phyloP scores from a whole-genome alignment of 805 yeast species.

The Clavispora carvajalis region DNA sequence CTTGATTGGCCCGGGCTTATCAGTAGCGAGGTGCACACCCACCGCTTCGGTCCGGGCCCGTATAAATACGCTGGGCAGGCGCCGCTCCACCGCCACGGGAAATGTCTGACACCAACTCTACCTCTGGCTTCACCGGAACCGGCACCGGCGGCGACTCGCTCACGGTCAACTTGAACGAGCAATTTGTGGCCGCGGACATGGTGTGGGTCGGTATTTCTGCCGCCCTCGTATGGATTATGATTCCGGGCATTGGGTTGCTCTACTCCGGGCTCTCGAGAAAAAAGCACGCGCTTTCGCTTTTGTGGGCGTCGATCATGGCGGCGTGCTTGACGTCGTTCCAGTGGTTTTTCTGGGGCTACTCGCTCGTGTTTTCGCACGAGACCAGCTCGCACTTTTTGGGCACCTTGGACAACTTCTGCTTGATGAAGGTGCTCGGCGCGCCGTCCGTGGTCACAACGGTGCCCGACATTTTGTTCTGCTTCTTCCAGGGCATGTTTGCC shows the following conservation, averaged over 20 bases:
- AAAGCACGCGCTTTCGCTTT: slow-evolving; percentile 87
- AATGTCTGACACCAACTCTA: slow-evolving; percentile 2
- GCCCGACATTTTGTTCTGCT: slow-evolving; percentile 89
- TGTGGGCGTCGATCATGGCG: slow-evolving; percentile 94
- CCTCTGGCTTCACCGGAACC: slow-evolving; percentile 38
- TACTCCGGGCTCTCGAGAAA: slow-evolving; percentile 93
- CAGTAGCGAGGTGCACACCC: not conserved
- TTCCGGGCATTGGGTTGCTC: slow-evolving; percentile 91
- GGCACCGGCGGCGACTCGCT: slow-evolving; percentile 82
- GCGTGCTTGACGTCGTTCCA: slow-evolving; percentile 80
- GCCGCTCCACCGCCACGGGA: too few relatives aligned
- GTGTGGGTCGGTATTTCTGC: slow-evolving; percentile 79
- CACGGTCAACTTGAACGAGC: slow-evolving; percentile 63
- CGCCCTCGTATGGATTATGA: slow-evolving; percentile 88
- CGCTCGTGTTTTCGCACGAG: slow-evolving; percentile 74
- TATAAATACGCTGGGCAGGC: too few relatives aligned
- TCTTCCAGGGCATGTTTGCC: slow-evolving; percentile 97
- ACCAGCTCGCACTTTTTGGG: slow-evolving; percentile 69
- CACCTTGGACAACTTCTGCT: slow-evolving; percentile 70
- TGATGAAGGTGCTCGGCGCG: slow-evolving; percentile 77
- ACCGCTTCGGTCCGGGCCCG: too few relatives aligned
- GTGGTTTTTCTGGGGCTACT: slow-evolving; percentile 86
- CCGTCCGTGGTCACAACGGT: slow-evolving; percentile 61
- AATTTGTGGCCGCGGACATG: slow-evolving; percentile 72
- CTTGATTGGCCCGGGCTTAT: not conserved